Evolutionary conservation across 1,284 basidiomycete species (phyloP), one percentile per base, ranked within the genome.

Genomic region (Microbotryomycetes sp.): DNA sequence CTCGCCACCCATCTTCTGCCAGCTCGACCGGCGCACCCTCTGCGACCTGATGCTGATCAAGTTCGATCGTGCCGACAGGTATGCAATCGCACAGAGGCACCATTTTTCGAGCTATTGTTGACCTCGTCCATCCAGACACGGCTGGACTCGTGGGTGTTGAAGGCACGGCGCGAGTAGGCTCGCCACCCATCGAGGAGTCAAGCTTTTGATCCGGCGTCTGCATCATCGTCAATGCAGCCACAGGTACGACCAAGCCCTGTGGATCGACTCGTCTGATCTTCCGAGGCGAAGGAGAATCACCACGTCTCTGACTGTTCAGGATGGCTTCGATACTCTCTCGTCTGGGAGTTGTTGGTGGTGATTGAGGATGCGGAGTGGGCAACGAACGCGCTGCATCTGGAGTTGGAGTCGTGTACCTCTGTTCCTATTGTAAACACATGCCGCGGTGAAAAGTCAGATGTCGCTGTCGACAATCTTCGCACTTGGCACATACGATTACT

Each of bases 1-100:
- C 1, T 14, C 32, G 32, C 64, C 64, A 63, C 4, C 53, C 61
- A 47, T 66, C 64, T 5, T 59, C 58, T 1, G 58, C 60, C 2
- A 16, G 1, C 0, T 32, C 16, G 1, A 12, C 31, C 0, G 1
- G 1, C 3, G 1, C 23, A n/a, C 29, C 28, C 16, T 7, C 2
- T 3, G 4, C 5, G 26, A 63, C 12, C 1, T 14, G 6, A 16
- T 58, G 42, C 1, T 36, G 16, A 3, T 15, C 25, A 3, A 63
- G 56, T 14, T 58, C 12, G 49, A 63, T 5, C 16, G 61, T 66
- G 0, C 64, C 64, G 22, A 47, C 53, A 1, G 52, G 56, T 4
- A 63, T 19, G 19, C 36, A 42, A 19, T 19, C 19, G 9, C 12
- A 42, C 36, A 42, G 36, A 42, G 36, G 36, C 36, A 42, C 36